Percentiles rank a stretch among this genome's conserved stretches.
These are phyloP conservation scores for Tremella mesenterica DNA, from an alignment of 768 basidiomycete species.

Conservation along the genomic window DNA sequence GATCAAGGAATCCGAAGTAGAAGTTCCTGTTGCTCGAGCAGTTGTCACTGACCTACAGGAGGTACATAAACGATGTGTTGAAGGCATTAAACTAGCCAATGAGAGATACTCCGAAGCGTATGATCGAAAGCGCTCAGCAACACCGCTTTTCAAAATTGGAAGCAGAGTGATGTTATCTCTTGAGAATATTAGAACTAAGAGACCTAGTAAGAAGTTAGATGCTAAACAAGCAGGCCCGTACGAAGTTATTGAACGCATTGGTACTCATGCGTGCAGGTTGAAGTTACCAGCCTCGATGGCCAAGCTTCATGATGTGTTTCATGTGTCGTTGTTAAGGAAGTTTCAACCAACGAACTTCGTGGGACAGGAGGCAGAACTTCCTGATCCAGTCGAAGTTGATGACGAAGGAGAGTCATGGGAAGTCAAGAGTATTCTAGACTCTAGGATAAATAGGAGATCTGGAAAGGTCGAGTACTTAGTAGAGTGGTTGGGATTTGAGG, in stretches of 20 bases:
- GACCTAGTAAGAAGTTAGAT: not conserved
- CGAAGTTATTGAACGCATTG: not conserved
- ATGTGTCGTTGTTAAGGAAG: not conserved
- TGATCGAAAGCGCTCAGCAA: not conserved
- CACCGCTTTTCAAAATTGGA: not conserved
- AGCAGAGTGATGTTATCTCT: not conserved
- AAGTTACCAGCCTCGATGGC: not conserved
- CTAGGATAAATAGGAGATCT: too few species aligned
- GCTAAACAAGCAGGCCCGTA: not conserved
- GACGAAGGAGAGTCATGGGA: too few species aligned
- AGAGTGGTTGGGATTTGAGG: too few species aligned
- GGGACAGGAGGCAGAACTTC: constrained; percentile 1
- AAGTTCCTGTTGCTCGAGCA: not conserved
- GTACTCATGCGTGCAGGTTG: not conserved
- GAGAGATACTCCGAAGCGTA: not conserved
- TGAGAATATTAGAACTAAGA: not conserved
- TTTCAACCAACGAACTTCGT: not conserved
- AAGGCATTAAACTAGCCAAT: not conserved
- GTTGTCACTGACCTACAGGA: not conserved
- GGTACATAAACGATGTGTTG: not conserved
- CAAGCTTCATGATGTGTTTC: not conserved
- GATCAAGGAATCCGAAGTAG: not conserved
- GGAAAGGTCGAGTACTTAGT: too few species aligned
- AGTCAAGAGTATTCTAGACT: not conserved
- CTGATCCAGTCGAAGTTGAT: too few species aligned